A percentile compares a stretch with the other conserved stretches of the same genome.
Conservation (phyloP, 2,329 filamentous ascomycete species). For the Fonsecaea pedrosoi region DNA sequence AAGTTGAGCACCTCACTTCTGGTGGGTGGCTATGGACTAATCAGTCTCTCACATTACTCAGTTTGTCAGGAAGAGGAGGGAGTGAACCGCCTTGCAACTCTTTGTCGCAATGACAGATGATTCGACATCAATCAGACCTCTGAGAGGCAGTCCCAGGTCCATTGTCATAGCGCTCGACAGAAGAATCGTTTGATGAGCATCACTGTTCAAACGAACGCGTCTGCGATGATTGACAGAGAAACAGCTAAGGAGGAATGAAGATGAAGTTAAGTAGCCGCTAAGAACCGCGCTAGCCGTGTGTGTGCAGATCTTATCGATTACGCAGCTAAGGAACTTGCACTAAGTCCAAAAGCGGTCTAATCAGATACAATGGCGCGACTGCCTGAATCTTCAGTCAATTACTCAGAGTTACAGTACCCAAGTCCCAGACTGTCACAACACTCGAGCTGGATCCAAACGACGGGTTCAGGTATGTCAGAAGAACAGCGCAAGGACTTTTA, state of each 20-base stretch:
- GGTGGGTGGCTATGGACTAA: background rate
- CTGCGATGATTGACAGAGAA: slow-evolving; percentile 1
- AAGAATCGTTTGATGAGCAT: background rate
- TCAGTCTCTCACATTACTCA: background rate
- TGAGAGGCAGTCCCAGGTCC: background rate
- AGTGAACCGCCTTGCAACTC: background rate
- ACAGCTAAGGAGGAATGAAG: background rate
- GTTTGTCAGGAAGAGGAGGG: background rate
- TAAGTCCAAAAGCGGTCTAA: background rate
- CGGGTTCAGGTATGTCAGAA: background rate
- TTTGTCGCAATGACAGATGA: background rate
- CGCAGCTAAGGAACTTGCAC: background rate
- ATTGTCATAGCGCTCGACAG: background rate
- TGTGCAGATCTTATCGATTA: background rate
- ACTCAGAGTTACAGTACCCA: background rate
- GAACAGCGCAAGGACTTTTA: background rate
- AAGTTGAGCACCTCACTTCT: background rate
- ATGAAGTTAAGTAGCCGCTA: slow-evolving; percentile 13
- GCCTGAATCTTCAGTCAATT: background rate
- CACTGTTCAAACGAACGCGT: background rate
- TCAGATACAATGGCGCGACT: background rate
- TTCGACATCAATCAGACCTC: background rate
- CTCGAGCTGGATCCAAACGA: background rate
- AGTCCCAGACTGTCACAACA: background rate
- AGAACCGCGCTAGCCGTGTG: background rate